Evolutionary conservation across 768 basidiomycete species (phyloP), one percentile per base, ranked within the genome.

Genomic region (Agrocybe praecox): DNA sequence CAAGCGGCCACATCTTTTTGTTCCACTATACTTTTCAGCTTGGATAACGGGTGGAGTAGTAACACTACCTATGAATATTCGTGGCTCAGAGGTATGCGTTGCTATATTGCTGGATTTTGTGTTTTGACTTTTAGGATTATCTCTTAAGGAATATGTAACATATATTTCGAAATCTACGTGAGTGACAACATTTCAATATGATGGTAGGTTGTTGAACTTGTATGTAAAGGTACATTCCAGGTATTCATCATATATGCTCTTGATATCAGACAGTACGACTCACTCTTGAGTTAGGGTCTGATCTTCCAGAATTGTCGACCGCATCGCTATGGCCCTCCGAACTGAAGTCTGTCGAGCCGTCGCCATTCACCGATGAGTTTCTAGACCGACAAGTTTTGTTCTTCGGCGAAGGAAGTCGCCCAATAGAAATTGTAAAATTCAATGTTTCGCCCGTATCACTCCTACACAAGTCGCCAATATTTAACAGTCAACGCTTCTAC

Each of bases 401-500:
- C 36, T n/a, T 40, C 6, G 36, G 36, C 36, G 36, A 15, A 3
- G 5, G 6, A 40, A 12, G 12, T 14, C 5, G 36, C n/a, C 3
- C 12, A 40, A 15, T 58, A 9, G 29, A 48, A 21, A 33, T 34
- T 24, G 18, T 58, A 2, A 52, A 52, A n/a, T 58, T 53, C 23
- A 58, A 53, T 14, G 49, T 46, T 7, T 53, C 57, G 15, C 57
- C 57, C 2, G 43, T 58, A 42, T 49, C 52, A 6, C 14, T 46
- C 14, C 48, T 58, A 15, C 36, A 12, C 14, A 40, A 40, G 36
- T 15, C 36, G 12, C 36, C 36, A 6, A 12, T 40, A n/a, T n/a
- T 40, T 5, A 4, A 14, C 36, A n/a, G 6, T 40, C 14, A n/a
- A 14, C 14, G n/a, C 14, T n/a, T 40, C 36, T n/a, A 40, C 12